Percentiles rank a stretch among this genome's conserved stretches.
Conservation (phyloP, 495 filamentous ascomycete species). For the Penicillium tannophilum region DNA sequence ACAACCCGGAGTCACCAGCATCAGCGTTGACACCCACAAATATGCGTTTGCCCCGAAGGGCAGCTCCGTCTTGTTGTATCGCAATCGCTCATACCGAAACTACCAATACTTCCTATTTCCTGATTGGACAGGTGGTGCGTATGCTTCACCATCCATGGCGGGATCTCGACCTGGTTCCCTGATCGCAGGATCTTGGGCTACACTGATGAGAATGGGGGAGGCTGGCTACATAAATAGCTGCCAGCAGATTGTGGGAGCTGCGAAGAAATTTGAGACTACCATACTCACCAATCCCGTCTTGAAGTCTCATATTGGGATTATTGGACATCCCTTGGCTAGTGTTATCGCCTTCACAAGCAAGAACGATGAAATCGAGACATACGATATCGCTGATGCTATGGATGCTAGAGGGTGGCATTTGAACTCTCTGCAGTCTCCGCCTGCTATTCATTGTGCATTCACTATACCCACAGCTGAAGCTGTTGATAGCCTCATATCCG, state of each 20-base stretch:
- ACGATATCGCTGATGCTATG: slow-evolving; percentile 88
- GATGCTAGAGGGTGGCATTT: slow-evolving; percentile 86
- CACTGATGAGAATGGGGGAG: slow-evolving; percentile 84
- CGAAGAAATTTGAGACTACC: slow-evolving; percentile 79
- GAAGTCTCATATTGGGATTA: slow-evolving; percentile 68
- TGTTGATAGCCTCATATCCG: slow-evolving; percentile 70
- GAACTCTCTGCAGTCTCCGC: slow-evolving; percentile 87
- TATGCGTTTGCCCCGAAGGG: slow-evolving; percentile 99
- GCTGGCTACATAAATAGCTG: slow-evolving; percentile 83
- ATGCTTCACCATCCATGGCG: slow-evolving; percentile 89
- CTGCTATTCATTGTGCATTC: slow-evolving; percentile 96
- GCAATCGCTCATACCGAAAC: slow-evolving; percentile 69
- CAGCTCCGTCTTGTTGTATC: slow-evolving; percentile 89
- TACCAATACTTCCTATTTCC: slow-evolving; percentile 97
- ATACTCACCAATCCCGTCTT: slow-evolving; percentile 67
- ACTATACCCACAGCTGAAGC: slow-evolving; percentile 85
- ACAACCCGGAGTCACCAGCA: slow-evolving; percentile 88
- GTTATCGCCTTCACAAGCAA: slow-evolving; percentile 85
- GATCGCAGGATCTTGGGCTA: slow-evolving; percentile 93
- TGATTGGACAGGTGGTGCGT: slow-evolving; percentile 94
- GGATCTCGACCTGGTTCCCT: slow-evolving; percentile 90
- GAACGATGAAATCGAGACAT: slow-evolving; percentile 69
- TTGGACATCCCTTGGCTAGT: slow-evolving; percentile 85
- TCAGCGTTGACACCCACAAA: slow-evolving; percentile 96
- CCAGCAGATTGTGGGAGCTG: slow-evolving; percentile 80